Evolutionary conservation across 148 eudicot species (phyloP).

Genomic region (Polygonum maritimum): DNA sequence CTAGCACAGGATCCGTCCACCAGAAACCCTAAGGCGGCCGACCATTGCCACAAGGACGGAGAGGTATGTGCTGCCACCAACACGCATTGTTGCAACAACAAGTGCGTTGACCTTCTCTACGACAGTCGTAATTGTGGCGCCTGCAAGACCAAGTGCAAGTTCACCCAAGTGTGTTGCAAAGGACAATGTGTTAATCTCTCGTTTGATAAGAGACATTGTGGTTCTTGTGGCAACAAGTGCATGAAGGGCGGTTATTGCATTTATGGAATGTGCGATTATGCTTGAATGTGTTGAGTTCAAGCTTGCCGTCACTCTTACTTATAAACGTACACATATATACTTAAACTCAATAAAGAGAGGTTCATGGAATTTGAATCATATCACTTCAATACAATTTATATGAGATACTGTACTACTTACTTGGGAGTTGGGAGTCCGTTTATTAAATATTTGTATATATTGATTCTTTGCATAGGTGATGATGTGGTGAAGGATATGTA

Average conservation of each 20-base stretch:
- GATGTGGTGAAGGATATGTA: too few species aligned
- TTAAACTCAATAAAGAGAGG: too few species aligned
- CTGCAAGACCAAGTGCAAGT: constrained; percentile 45
- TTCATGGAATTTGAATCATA: too few species aligned
- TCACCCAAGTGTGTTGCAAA: constrained; percentile 35
- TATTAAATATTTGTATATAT: too few species aligned
- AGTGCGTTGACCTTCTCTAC: constrained; percentile 38
- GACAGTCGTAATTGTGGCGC: constrained; percentile 47
- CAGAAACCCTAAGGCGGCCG: constrained; percentile 39
- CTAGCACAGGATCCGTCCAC: constrained; percentile 16
- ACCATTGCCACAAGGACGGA: constrained; percentile 46
- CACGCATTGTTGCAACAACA: constrained; percentile 53
- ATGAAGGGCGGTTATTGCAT: constrained; percentile 22
- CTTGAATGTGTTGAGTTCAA: constrained; percentile 18
- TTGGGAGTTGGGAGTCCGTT: too few species aligned
- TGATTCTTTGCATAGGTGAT: too few species aligned
- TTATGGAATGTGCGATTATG: constrained; percentile 63
- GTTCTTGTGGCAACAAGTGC: constrained; percentile 41
- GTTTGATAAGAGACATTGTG: constrained; percentile 53
- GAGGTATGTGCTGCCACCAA: constrained; percentile 22
- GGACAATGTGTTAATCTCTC: constrained; percentile 49
- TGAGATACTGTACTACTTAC: too few species aligned
- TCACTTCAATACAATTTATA: too few species aligned
- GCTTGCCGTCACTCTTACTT: too few species aligned
- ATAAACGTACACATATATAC: too few species aligned